Percentiles rank a stretch among this genome's conserved stretches.
Evolutionary conservation across 306 rosid genomes (phyloP).

Genomic region (Prunus dulcis): DNA sequence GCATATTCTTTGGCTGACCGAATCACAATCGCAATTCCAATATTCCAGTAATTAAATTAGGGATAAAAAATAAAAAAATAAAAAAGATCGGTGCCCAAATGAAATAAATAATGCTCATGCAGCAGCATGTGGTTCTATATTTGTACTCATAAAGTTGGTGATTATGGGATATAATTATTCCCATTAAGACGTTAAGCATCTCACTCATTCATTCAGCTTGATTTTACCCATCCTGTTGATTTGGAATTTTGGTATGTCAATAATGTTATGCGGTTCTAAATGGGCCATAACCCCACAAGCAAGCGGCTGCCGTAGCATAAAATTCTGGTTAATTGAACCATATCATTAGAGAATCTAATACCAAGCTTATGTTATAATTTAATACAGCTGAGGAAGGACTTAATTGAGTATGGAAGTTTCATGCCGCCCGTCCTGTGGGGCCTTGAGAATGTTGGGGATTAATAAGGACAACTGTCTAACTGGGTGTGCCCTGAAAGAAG

Average conservation of each 20-base stretch:
- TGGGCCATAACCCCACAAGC: neutral
- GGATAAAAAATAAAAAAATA: neutral
- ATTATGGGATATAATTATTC: neutral
- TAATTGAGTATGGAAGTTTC: conserved; percentile 39
- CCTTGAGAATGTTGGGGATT: conserved; percentile 33
- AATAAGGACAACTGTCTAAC: conserved; percentile 19
- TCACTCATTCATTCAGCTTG: neutral
- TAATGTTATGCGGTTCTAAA: no score
- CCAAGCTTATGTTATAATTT: conserved; percentile 11
- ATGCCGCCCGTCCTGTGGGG: conserved; percentile 41
- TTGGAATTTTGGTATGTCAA: no score
- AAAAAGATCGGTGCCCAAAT: neutral
- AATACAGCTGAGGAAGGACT: conserved; percentile 29
- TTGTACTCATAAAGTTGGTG: neutral
- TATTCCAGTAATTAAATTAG: no score
- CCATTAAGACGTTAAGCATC: neutral
- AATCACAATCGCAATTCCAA: neutral
- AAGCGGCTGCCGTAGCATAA: neutral
- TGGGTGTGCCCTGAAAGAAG: conserved; percentile 32
- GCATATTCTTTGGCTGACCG: neutral
- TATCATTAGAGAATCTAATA: conserved; percentile 29
- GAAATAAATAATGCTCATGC: neutral
- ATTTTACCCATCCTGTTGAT: neutral
- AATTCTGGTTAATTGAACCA: neutral
- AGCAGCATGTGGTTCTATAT: neutral